These are phyloP conservation scores for Anacardium occidentale DNA, from an alignment of 345 rosid genomes.

Conservation along the genomic window DNA sequence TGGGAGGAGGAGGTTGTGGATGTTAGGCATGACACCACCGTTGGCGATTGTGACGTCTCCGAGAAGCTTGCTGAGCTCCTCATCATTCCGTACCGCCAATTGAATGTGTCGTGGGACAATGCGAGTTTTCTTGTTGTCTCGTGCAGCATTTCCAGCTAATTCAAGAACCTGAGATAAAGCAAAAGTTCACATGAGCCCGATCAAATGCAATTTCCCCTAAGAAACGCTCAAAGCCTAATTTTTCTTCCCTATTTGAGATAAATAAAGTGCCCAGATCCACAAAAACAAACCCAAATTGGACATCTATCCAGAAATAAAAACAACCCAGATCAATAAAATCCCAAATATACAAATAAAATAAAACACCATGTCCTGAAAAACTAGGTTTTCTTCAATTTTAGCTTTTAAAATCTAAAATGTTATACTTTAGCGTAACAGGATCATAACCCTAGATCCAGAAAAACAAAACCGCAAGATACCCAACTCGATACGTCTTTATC, in stretches of 20 bases:
- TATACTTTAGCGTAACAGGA: neutral
- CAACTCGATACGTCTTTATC: neutral
- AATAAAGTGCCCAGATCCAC: neutral
- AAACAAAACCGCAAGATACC: neutral
- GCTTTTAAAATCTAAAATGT: too few relatives aligned
- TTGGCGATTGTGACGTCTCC: conserved; percentile 95
- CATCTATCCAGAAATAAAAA: too few relatives aligned
- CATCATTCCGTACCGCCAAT: conserved; percentile 84
- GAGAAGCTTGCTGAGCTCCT: conserved; percentile 92
- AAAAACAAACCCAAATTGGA: neutral
- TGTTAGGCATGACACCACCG: conserved; percentile 96
- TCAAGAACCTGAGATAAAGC: conserved; percentile 60
- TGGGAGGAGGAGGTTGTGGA: conserved; percentile 90
- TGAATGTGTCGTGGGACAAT: conserved; percentile 93
- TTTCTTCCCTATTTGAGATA: neutral
- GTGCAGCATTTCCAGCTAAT: conserved; percentile 83
- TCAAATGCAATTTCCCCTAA: too few relatives aligned
- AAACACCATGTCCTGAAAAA: neutral
- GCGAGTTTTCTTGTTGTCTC: conserved; percentile 91
- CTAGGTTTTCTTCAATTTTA: neutral
- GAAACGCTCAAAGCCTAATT: conserved; percentile 2
- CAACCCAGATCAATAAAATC: neutral
- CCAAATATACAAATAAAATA: neutral
- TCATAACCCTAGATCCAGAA: neutral
- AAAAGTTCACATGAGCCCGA: neutral